phyloP scores from a whole-genome alignment of 768 basidiomycete genomes.

The Tulasnella sp. region DNA sequence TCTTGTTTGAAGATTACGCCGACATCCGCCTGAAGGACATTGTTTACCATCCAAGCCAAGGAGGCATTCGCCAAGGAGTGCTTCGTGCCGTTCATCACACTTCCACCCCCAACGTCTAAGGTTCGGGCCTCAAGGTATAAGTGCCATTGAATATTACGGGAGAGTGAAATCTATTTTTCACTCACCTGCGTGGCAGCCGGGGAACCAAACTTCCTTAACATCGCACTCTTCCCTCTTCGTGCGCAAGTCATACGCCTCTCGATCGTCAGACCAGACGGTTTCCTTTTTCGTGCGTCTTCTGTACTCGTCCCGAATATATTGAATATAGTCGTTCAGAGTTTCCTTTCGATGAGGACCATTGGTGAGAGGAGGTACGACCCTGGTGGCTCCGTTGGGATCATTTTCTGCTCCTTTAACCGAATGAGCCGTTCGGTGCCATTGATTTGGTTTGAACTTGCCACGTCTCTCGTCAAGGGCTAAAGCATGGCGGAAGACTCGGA shows the following conservation, averaged over 20 bases:
- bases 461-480: constrained; percentile 43
- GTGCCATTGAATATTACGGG: too few species aligned
- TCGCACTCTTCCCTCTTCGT: too few species aligned
- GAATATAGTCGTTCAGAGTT: not conserved
- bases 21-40: constrained; percentile 41
- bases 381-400: constrained; percentile 27
- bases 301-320: not conserved
- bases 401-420: constrained; percentile 28
- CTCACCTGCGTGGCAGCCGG: too few species aligned
- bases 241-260: not conserved
- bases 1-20: constrained; percentile 46
- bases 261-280: not conserved
- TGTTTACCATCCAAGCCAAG: constrained; percentile 25
- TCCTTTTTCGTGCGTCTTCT: not conserved
- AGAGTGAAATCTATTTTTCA: too few species aligned
- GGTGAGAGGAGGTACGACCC: not conserved
- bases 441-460: constrained; percentile 55
- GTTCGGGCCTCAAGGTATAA: too few species aligned
- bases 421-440: constrained; percentile 46
- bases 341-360: not conserved
- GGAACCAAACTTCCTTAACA: too few species aligned
- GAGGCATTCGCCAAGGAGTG: too few species aligned
- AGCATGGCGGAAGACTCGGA: constrained; percentile 25
- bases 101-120: too few species aligned
- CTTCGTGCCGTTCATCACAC: too few species aligned